Conservation (phyloP, 192 early-diverging fungal species). For the Entomortierella parvispora region DNA sequence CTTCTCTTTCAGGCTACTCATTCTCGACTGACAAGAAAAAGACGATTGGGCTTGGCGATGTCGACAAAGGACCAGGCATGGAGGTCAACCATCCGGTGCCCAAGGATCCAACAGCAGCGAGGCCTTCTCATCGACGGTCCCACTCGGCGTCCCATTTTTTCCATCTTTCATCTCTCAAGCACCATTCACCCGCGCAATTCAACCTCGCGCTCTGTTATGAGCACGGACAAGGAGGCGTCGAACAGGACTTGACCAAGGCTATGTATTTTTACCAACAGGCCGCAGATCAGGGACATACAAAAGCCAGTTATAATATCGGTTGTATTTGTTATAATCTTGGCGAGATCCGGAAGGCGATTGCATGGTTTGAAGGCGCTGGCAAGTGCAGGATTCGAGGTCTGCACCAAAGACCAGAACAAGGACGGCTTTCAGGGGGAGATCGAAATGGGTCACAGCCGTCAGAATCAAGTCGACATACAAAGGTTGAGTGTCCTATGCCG, state of each 20-base stretch:
- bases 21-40: no score
- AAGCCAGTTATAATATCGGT: conserved; percentile 39
- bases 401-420: background rate
- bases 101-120: background rate
- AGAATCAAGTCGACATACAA: background rate
- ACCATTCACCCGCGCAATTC: conserved; percentile 38
- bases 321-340: conserved; percentile 42
- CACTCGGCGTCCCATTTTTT: conserved; percentile 48
- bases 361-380: conserved; percentile 42
- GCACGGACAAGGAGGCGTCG: conserved; percentile 47
- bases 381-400: conserved; percentile 32
- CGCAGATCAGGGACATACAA: conserved; percentile 46
- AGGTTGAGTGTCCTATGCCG: conserved; percentile 9
- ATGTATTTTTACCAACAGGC: conserved; percentile 47
- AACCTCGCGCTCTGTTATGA: conserved; percentile 50
- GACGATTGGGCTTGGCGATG: no score
- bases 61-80: background rate
- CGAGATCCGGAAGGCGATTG: conserved; percentile 32
- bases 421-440: no score
- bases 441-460: no score
- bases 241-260: conserved; percentile 34
- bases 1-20: no score
- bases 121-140: conserved; percentile 26
- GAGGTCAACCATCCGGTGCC: background rate
- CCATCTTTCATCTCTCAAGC: conserved; percentile 40